Base-by-base conservation (phyloP, 257 asterid species). In the Marsdenia floribunda region DNA sequence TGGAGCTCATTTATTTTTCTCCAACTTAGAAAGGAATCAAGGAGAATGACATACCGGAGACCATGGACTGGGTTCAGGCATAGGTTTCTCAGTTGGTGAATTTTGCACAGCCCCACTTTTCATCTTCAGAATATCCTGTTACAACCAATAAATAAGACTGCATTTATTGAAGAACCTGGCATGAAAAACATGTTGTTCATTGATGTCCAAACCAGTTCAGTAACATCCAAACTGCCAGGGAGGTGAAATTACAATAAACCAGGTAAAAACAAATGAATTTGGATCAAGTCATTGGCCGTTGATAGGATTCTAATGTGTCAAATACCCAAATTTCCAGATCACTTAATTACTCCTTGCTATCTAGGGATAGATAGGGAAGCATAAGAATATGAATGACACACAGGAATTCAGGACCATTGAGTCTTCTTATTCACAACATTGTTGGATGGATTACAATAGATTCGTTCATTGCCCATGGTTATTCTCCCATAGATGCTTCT, bases 61-160 rank as follows among this genome's bases (percentile, higher is more conserved):
- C 97, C 97, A 94, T 46, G 97, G 97, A 81, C 91, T 82, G 76
- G 97, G 97, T 83, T 92, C 97, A 73, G 97, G 96, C 70, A 84
- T 72, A 79, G 88, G 67, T 86, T 94, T 94, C 74, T 92, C 97
- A 1, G 94, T 82, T 49, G 99, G 99, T 72, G 99, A 94, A 85
- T 94, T 88, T 83, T 92, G 96, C 78, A 94, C 99, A 52, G 95
- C 95, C 67, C 99, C 97, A 26, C 95, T 75, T 83, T 94, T 94
- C 82, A 68, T 81, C 38, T 97, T 83, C 72, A 92, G 89, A 76
- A 94, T 84, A 65, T 89, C 97, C 99, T 94, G 96, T 78, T 40
- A 69, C 76, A 72, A 76, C 37, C 75, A 76, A 49, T 50, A 24
- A n/a, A 60, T 70, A 19, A 72, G 38, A 65, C 44, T 61, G 47